A percentile compares a stretch with the other conserved stretches of the same genome.
These are phyloP conservation scores for Daldinia sp. DNA, from an alignment of 2,329 filamentous ascomycete genomes.

Conservation along the genomic window DNA sequence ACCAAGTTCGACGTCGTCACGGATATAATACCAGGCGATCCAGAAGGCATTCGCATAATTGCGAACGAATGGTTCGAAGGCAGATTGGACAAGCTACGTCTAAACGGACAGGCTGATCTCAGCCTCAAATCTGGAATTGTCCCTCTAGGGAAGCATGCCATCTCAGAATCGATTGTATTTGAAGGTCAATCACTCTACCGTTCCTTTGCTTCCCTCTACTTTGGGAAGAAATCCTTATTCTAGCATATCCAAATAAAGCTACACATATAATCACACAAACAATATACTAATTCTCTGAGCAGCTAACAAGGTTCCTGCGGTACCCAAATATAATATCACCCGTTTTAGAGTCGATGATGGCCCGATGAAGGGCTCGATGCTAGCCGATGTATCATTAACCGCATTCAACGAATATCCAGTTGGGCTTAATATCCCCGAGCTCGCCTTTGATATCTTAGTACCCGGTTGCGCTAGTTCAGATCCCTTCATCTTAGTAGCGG, in stretches of 20 bases:
- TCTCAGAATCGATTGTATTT: conserved; percentile 81
- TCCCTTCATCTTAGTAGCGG: conserved; percentile 81
- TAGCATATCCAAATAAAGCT: conserved; percentile 46
- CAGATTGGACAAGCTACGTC: conserved; percentile 74
- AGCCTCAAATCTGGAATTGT: conserved; percentile 83
- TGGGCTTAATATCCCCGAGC: conserved; percentile 78
- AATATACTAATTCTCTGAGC: conserved; percentile 56
- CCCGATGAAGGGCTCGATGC: conserved; percentile 73
- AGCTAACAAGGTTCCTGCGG: conserved; percentile 77
- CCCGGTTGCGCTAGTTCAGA: conserved; percentile 81
- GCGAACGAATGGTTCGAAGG: conserved; percentile 92
- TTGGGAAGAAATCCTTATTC: conserved; percentile 67
- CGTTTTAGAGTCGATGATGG: conserved; percentile 82
- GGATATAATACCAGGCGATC: conserved; percentile 79
- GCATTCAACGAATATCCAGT: conserved; percentile 84
- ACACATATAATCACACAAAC: conserved; percentile 31
- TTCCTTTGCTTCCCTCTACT: conserved; percentile 70
- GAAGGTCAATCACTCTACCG: conserved; percentile 83
- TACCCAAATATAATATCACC: conserved; percentile 87
- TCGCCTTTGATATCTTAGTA: conserved; percentile 87
- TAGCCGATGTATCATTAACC: conserved; percentile 80
- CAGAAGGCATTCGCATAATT: conserved; percentile 80
- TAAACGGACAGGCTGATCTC: conserved; percentile 80
- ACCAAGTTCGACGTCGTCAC: conserved; percentile 84
- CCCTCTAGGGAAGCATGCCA: conserved; percentile 78